phyloP scores from a whole-genome alignment of 2,329 filamentous ascomycete genomes.

The Aspergillus cejpii region DNA sequence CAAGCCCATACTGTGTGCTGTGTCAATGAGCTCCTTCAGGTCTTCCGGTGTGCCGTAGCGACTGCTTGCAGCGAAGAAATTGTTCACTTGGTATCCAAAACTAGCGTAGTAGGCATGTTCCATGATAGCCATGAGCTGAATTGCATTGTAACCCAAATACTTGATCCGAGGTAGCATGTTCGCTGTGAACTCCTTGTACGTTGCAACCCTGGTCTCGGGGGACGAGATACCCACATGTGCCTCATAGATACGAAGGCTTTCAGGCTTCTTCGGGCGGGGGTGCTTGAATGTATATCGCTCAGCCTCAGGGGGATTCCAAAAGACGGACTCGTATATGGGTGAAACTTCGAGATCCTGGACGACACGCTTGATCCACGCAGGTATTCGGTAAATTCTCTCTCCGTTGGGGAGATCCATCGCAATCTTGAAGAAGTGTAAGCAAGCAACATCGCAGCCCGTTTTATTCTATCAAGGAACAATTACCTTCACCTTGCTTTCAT shows the following conservation, averaged over 20 bases:
- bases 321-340: conserved; percentile 86
- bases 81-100: conserved; percentile 98
- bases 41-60: conserved; percentile 91
- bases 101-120: conserved; percentile 99
- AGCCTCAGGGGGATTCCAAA: conserved; percentile 83
- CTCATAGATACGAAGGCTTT: conserved; percentile 88
- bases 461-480: conserved; percentile 11
- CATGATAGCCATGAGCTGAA: conserved; percentile 98
- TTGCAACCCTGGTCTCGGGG: conserved; percentile 78
- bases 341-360: conserved; percentile 88
- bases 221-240: conserved; percentile 98
- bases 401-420: conserved; percentile 73
- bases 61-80: conserved; percentile 95
- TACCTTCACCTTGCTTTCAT: conserved; percentile 96
- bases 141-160: conserved; percentile 87
- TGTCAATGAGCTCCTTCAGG: conserved; percentile 92
- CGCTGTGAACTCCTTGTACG: conserved; percentile 94
- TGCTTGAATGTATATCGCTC: conserved; percentile 83
- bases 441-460: neutral
- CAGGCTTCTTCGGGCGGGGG: conserved; percentile 70
- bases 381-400: conserved; percentile 77
- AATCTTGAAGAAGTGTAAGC: conserved; percentile 50
- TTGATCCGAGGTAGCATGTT: conserved; percentile 90
- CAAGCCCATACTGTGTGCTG: conserved; percentile 83
- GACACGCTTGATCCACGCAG: conserved; percentile 95